Evolutionary conservation across 2,329 filamentous ascomycete genomes (phyloP), one percentile per base, ranked within the genome.

Genomic region (Cephalotrichum gorgonifer): DNA sequence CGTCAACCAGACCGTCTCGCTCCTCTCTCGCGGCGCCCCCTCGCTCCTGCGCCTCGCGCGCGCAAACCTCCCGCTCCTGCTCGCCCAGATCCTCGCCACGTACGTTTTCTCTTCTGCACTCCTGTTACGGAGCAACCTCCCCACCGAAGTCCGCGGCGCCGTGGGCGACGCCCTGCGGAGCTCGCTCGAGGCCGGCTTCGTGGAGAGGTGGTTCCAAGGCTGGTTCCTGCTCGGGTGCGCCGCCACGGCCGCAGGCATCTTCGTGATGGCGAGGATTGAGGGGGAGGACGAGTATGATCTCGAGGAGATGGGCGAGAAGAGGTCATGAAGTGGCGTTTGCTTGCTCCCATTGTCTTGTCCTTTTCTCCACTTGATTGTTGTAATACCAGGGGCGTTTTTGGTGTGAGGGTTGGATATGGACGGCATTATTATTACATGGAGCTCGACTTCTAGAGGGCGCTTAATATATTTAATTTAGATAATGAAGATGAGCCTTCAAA

Each of bases 51-150:
- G 82, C 54, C 84, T 85, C 56, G 81, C 83, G 4, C 85, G 86
- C 60, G 85, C 85, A 9, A 89, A 89, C 59, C 73, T 93, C 31
- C 86, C 88, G 1, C 75, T 95, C 12, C 73, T 89, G 41, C 81
- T 91, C 31, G 85, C 82, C 4, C 88, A 95, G 64, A 81, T 94
- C 42, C 81, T 81, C 2, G 88, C 86, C 2, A 89, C 87, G 1
- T 94, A 95, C 61, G 87, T 94, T 48, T 89, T 95, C 58, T 85
- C 81, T 51, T 83, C 85, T 1, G 85, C 86, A 3, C 67, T 95
- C 55, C 72, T 95, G 51, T 70, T 95, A 43, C 69, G 88, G 46
- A 86, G 85, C 56, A 91, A 88, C 62, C 70, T 95, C 55, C 88
- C 88, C 0, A 73, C 72, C 33, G 85, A 90, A 61, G 83, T 91